Evolutionary conservation across 495 filamentous ascomycete species (phyloP).

Genomic region (Tuber borchii): DNA sequence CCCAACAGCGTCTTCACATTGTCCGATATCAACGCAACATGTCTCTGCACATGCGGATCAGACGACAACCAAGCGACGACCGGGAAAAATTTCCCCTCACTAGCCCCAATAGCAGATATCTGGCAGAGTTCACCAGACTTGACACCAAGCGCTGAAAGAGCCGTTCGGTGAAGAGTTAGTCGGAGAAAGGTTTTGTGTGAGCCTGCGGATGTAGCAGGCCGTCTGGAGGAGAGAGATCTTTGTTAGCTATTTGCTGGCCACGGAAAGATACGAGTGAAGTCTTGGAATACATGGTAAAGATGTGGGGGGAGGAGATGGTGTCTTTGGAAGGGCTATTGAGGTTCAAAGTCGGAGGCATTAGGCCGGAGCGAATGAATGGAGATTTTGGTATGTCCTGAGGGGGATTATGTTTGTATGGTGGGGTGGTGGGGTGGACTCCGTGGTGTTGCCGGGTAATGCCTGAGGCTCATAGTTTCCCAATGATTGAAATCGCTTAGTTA

Average conservation of each 20-base stretch:
- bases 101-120: conserved; percentile 14
- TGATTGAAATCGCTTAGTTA: too few species aligned
- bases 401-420: neutral
- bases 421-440: neutral
- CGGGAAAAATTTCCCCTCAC: conserved; percentile 15
- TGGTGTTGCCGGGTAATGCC: neutral
- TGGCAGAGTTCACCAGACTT: conserved; percentile 32
- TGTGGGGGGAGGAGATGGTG: neutral
- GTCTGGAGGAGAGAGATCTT: conserved; percentile 10
- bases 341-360: neutral
- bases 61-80: conserved; percentile 35
- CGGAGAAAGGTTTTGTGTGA: conserved; percentile 40
- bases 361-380: neutral
- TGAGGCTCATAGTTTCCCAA: neutral
- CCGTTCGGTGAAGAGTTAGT: conserved; percentile 29
- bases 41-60: conserved; percentile 33
- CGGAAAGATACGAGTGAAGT: neutral
- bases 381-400: neutral
- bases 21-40: conserved; percentile 36
- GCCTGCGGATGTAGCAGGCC: conserved; percentile 23
- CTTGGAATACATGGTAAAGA: conserved; percentile 6
- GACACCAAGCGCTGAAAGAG: conserved; percentile 27
- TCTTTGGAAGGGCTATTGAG: neutral
- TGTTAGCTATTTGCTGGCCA: neutral
- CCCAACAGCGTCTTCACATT: conserved; percentile 23